Base-by-base conservation (phyloP, 2,329 filamentous ascomycete genomes). In the Arthrinium phaeospermum region DNA sequence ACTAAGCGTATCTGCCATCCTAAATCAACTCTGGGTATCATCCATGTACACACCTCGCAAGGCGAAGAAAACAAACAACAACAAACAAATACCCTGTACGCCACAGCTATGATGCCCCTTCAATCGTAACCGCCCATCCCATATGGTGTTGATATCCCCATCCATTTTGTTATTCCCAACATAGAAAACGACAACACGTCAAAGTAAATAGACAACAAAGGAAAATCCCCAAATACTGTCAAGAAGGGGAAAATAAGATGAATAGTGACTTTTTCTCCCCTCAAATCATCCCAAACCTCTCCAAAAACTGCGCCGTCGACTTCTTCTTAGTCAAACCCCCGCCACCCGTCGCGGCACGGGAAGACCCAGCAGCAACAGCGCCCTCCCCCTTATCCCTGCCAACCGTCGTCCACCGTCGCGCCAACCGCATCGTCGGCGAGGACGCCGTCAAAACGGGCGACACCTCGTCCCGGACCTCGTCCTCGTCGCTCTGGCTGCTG, bases 401-500 rank as follows among this genome's bases (percentile, higher is more conserved):
- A 16, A 12, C 30, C 24, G 30, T 16, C 6, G 57, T 41, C 57
- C 57, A 41, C 16, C 34, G 8, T 1, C 57, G 57, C 2, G 57
- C 19, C 19, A 64, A 22, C 8, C 57, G 57, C 6, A 6, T 13
- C 7, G 57, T 10, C 57, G 57, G 14, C 2, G 57, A 19, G 34
- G 57, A 41, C 30, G 34, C 12, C 30, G 10, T 22, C 30, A 41
- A 37, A 8, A n/a, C 10, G 1, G 68, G 47, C 19, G 46, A 37
- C 46, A 47, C 14, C 12, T 34, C 67, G 22, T 69, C 69, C 2
- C 69, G 46, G 34, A 71, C 49, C 14, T 79, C 77, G n/a, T 73
- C 72, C 14, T 77, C 76, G 47, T 80, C 79, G 53, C 74, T 76
- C 30, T 75, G 74, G 51, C 78, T 80, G 64, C 76, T 77, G 4